Percentiles rank a stretch among this genome's conserved stretches.
Evolutionary conservation across 768 basidiomycete genomes (phyloP).

Genomic region (Cyathus striatus): DNA sequence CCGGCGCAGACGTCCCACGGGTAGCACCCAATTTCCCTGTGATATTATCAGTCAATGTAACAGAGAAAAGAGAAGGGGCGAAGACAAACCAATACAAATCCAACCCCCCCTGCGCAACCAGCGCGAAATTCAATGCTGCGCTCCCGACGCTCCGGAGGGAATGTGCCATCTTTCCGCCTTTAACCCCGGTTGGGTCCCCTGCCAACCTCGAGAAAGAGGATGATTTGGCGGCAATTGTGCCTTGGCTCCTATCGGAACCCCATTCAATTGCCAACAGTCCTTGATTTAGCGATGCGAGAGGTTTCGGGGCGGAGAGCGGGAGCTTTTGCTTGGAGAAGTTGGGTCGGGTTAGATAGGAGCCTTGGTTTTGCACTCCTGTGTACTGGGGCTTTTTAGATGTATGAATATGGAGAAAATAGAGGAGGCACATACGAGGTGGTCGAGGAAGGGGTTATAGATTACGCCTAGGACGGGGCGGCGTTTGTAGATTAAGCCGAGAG

Average conservation of each 20-base stretch:
- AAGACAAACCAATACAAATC: conserved; percentile 78
- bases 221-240: conserved; percentile 52
- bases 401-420: not conserved
- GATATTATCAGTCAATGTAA: not conserved
- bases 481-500: conserved; percentile 83
- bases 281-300: conserved; percentile 61
- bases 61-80: conserved; percentile 1
- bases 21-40: conserved; percentile 77
- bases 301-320: conserved; percentile 61
- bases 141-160: conserved; percentile 80
- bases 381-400: conserved; percentile 38
- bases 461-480: conserved; percentile 84
- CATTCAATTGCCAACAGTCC: conserved; percentile 80
- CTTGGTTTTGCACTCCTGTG: conserved; percentile 73
- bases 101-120: conserved; percentile 85
- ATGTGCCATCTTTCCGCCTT: conserved; percentile 80
- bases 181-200: conserved; percentile 60
- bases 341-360: conserved; percentile 66
- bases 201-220: conserved; percentile 71
- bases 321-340: conserved; percentile 44
- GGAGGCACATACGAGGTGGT: conserved; percentile 56
- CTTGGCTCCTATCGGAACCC: conserved; percentile 70
- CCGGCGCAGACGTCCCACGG: conserved; percentile 94
- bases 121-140: conserved; percentile 75
- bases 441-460: conserved; percentile 89